phyloP scores from a whole-genome alignment of 768 basidiomycete genomes.

The Gautieria morchelliformis region DNA sequence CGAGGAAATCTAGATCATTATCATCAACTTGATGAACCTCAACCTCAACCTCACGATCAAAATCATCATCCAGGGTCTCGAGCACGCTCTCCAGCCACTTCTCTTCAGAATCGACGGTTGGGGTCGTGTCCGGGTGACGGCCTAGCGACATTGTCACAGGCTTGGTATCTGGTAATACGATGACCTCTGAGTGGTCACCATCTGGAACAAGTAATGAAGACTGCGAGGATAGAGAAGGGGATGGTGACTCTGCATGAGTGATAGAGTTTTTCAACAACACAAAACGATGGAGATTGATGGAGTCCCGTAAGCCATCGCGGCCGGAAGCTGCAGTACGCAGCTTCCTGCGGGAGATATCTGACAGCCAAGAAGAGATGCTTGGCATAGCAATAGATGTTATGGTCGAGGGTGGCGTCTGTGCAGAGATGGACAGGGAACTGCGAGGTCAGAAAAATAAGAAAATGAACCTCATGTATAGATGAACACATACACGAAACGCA shows the following conservation, averaged over 20 bases:
- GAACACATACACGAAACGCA: slow-evolving; percentile 58
- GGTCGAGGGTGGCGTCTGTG: slow-evolving; percentile 10
- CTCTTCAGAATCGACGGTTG: slow-evolving; percentile 47
- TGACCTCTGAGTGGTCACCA: slow-evolving; percentile 35
- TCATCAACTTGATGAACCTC: slow-evolving; percentile 49
- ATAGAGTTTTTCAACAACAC: slow-evolving; percentile 83
- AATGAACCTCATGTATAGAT: background rate
- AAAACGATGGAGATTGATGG: slow-evolving; percentile 74
- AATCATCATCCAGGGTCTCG: slow-evolving; percentile 60
- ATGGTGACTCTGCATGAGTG: slow-evolving; percentile 22
- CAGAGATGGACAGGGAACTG: background rate
- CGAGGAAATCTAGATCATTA: slow-evolving; percentile 26
- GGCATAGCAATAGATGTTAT: slow-evolving; percentile 33
- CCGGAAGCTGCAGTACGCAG: slow-evolving; percentile 49
- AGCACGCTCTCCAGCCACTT: slow-evolving; percentile 78
- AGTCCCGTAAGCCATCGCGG: slow-evolving; percentile 42
- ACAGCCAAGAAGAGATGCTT: slow-evolving; percentile 35
- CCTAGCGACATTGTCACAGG: slow-evolving; percentile 31
- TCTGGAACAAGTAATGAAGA: slow-evolving; percentile 6
- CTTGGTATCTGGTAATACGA: slow-evolving; percentile 75
- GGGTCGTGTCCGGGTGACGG: slow-evolving; percentile 21
- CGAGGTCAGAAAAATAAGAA: background rate
- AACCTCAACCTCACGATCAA: slow-evolving; percentile 35
- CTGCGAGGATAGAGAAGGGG: slow-evolving; percentile 32
- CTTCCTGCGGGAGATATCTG: slow-evolving; percentile 57